Base-by-base conservation (phyloP, 2,329 filamentous ascomycete genomes). In the Periconia sp. region DNA sequence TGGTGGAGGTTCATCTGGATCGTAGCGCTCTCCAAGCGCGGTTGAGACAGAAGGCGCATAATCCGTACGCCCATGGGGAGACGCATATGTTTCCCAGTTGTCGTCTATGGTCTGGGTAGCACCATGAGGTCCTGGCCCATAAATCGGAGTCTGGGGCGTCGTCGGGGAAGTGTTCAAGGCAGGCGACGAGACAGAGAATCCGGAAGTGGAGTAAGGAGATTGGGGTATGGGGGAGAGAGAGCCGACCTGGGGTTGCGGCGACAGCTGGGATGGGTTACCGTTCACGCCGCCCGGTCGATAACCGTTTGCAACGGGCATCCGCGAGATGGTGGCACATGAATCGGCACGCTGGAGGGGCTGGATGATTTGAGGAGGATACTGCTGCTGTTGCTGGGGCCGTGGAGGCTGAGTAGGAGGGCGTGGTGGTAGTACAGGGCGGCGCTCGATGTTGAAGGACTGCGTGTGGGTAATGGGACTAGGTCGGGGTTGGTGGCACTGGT, bases 281-380 rank as follows among this genome's bases (percentile, higher is more conserved):
- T 57, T 51, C 1, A 55, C 17, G 35, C 65, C 55, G 18, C 57
- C 55, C 9, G 66, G 66, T 30, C 62, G 58, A 18, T 53, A 63
- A 8, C 70, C 70, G 46, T 73, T 65, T 9, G 70, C 69, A 27
- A 73, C 63, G 14, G 69, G 69, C 67, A 73, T 73, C 42, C 63
- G 60, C 11, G 68, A 71, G 18, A 72, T 49, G 2, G 66, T 73
- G 10, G 69, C 66, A 44, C 68, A 69, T 6, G 68, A 71, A 33
- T 72, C 66, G 23, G 61, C 58, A 18, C 69, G 68, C 47, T 69
- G 63, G 15, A 72, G 61, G 7, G 69, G 68, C 41, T 69, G 63
- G 20, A 70, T 62, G 20, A 68, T 62, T 18, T 43, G 42, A 11
- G 53, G 56, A 2, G 47, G 42, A 8, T 40, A 33, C 30, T 51